Evolutionary conservation across 2,329 filamentous ascomycete species (phyloP).

Genomic region (Madurella mycetomatis): DNA sequence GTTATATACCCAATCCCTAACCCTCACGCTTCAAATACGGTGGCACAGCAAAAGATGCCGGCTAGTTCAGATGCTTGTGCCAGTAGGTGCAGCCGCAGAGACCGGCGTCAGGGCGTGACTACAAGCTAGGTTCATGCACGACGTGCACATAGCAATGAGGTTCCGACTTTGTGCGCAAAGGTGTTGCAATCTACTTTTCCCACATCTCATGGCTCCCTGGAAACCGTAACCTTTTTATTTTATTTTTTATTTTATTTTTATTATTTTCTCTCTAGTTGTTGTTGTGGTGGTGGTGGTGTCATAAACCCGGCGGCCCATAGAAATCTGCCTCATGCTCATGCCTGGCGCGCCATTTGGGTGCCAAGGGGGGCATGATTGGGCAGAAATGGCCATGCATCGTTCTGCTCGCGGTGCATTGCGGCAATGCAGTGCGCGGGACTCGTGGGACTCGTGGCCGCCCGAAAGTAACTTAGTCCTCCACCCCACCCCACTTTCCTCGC

Average conservation of each 20-base stretch:
- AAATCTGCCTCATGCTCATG: not conserved
- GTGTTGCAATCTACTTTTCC: not conserved
- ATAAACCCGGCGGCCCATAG: not conserved
- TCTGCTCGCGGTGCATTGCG: not conserved
- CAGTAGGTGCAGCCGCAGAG: too few relatives aligned
- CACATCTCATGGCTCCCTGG: not conserved
- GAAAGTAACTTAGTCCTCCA: not conserved
- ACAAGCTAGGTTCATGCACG: not conserved
- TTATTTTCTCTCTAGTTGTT: not conserved
- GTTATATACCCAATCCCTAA: too few relatives aligned
- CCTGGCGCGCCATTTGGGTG: not conserved
- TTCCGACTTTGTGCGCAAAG: too few relatives aligned
- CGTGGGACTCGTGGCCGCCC: too few relatives aligned
- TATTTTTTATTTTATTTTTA: not conserved
- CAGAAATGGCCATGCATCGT: not conserved
- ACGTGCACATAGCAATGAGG: too few relatives aligned
- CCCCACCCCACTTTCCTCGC: not conserved
- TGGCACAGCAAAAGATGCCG: too few relatives aligned
- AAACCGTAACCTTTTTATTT: not conserved
- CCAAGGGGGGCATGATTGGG: not conserved
- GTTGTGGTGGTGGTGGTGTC: not conserved
- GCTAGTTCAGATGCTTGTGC: too few relatives aligned
- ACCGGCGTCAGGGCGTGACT: too few relatives aligned
- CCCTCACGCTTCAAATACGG: too few relatives aligned
- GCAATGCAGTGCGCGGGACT: not conserved